Conservation (phyloP, 2,329 filamentous ascomycete genomes). For the Cytospora chrysosperma region DNA sequence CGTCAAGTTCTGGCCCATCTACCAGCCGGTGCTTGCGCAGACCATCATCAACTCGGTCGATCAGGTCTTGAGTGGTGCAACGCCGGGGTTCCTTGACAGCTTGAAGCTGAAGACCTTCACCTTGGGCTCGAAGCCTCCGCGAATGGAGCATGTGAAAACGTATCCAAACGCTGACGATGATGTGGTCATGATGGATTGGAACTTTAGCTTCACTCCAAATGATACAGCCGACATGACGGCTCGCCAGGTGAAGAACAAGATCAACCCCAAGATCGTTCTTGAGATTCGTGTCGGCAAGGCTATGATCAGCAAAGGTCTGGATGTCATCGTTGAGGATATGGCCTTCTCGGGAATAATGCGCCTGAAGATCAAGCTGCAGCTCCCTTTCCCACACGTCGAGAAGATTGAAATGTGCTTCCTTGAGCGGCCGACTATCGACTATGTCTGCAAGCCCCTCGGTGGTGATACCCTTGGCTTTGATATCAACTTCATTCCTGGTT, state of each 20-base stretch:
- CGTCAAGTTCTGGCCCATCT: constrained; percentile 99
- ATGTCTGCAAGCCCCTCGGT: constrained; percentile 95
- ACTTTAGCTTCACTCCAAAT: constrained; percentile 98
- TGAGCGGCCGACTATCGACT: constrained; percentile 85
- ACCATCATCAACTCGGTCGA: constrained; percentile 93
- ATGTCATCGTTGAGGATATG: constrained; percentile 98
- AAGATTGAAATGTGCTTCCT: constrained; percentile 94
- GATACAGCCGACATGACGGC: constrained; percentile 89
- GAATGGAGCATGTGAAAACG: constrained; percentile 96
- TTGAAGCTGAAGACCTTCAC: constrained; percentile 92
- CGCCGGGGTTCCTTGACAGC: constrained; percentile 89
- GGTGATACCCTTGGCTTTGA: constrained; percentile 96
- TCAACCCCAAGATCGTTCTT: constrained; percentile 94
- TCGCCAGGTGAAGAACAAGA: constrained; percentile 87
- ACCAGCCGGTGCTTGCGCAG: constrained; percentile 87
- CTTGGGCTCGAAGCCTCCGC: constrained; percentile 89
- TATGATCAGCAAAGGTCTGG: constrained; percentile 93
- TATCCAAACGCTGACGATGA: constrained; percentile 96
- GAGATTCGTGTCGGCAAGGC: constrained; percentile 95
- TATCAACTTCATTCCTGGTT: constrained; percentile 96
- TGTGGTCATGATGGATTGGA: constrained; percentile 98
- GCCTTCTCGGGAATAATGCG: constrained; percentile 94
- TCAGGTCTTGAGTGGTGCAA: constrained; percentile 90
- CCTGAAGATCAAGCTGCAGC: constrained; percentile 94
- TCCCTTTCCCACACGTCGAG: constrained; percentile 93